Percentiles rank a stretch among this genome's conserved stretches.
phyloP scores from a whole-genome alignment of 179 eudicot species.

The Dionaea muscipula region DNA sequence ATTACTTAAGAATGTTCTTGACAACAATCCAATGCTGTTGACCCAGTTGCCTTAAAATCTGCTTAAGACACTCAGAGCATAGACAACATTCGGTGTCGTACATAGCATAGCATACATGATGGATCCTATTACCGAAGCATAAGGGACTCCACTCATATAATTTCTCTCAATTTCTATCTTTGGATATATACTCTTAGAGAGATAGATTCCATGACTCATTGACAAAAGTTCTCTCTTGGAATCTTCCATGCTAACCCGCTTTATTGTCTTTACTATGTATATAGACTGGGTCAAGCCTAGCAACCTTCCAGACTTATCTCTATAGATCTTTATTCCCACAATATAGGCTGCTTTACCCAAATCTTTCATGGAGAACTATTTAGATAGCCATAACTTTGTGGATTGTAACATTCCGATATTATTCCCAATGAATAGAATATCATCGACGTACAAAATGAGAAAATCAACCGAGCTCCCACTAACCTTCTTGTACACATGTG shows the following conservation, averaged over 20 bases:
- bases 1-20: slow-evolving; percentile 9
- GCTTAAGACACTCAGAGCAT: slow-evolving; percentile 8
- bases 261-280: not conserved
- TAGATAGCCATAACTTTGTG: not conserved
- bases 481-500: too few species aligned
- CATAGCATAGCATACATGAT: slow-evolving; percentile 14
- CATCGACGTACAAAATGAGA: too few species aligned
- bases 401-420: not conserved
- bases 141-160: not conserved
- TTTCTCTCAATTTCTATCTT: not conserved
- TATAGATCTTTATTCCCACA: slow-evolving; percentile 6
- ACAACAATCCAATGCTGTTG: slow-evolving; percentile 4
- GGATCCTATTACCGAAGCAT: not conserved
- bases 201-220: too few species aligned
- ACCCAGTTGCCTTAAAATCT: slow-evolving; percentile 4
- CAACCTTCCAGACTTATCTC: slow-evolving; percentile 4
- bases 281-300: not conserved
- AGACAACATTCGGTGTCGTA: slow-evolving; percentile 8
- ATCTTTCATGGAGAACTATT: not conserved
- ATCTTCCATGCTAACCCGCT: too few species aligned
- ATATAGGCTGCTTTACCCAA: too few species aligned
- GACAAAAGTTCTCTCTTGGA: too few species aligned
- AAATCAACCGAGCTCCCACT: too few species aligned
- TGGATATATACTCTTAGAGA: too few species aligned
- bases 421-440: too few species aligned